Base-by-base conservation (phyloP, 148 eudicot genomes). In the Nyssa sinensis region DNA sequence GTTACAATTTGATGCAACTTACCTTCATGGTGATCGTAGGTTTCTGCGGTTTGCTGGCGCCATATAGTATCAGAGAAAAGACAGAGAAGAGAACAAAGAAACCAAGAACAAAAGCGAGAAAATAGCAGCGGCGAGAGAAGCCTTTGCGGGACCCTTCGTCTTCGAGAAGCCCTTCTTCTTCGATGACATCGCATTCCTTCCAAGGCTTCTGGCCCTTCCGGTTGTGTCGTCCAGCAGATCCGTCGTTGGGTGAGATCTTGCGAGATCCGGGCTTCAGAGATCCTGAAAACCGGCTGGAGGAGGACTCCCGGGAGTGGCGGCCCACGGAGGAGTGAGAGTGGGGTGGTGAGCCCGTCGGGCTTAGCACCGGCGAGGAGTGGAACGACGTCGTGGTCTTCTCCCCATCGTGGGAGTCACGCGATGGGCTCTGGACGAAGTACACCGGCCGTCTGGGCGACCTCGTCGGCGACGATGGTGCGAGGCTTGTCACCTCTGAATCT, bases 401-500 rank as follows among this genome's bases (percentile, higher is more conserved):
- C 4, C 93, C 95, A 63, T 90, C 95, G 88, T 88, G 93, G 14
- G 94, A 90, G 81, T 92, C 95, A 0, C 93, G 89, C 0, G 97
- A 93, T 0, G 98, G 98, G 83, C 84, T 77, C 75, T 93, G 98
- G 5, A 93, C 98, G 90, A 83, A 93, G 89, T 93, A 93, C 2
- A 78, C 93, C 0, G 89, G 91, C 0, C 89, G 84, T 0, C 49
- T 86, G 77, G 89, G 87, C 2, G 92, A 82, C 11, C 91, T 35
- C 0, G 85, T 67, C 1, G 98, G 95, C n/a, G 98, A 90, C 0
- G 98, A 90, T 0, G 96, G 84, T 0, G 93, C 87, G 23, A 91
- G 62, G 79, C 96, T 90, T 0, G 98, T 89, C n/a, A 81, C 93
- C 74, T 93, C 98, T 1, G 98, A 93, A 74, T 93, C 93, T 3